A percentile compares a stretch with the other conserved stretches of the same genome.
Conservation (phyloP, 805 yeast species). For the Saccharomycopsis fodiens region DNA sequence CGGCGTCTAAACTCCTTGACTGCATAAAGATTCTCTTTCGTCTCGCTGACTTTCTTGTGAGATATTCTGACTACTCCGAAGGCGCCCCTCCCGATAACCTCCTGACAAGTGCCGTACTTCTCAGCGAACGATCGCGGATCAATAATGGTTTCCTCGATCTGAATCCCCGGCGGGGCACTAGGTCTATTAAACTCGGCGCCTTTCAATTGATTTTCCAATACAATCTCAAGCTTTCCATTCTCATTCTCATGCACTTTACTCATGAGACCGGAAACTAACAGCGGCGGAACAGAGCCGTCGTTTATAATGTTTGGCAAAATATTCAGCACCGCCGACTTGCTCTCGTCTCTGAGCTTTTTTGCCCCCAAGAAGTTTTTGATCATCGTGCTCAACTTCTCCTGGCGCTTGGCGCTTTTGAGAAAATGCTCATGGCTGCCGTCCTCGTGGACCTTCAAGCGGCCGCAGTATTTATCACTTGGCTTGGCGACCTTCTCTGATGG, state of each 20-base stretch:
- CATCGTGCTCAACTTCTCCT: slow-evolving; percentile 69
- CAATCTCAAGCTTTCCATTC: slow-evolving; percentile 35
- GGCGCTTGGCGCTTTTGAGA: slow-evolving; percentile 66
- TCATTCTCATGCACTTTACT: slow-evolving; percentile 38
- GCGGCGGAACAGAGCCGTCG: slow-evolving; percentile 45
- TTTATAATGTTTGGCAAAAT: slow-evolving; percentile 33
- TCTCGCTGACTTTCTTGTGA: slow-evolving; percentile 48
- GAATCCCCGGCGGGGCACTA: background rate
- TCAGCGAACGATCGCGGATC: slow-evolving; percentile 62
- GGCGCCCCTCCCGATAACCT: slow-evolving; percentile 87
- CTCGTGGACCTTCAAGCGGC: slow-evolving; percentile 47
- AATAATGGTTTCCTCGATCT: slow-evolving; percentile 17
- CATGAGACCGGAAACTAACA: slow-evolving; percentile 60
- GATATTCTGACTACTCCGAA: slow-evolving; percentile 90
- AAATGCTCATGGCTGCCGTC: slow-evolving; percentile 79
- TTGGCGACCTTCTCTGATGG: too few species aligned
- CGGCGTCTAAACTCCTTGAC: slow-evolving; percentile 77
- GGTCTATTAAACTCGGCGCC: background rate
- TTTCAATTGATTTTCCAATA: slow-evolving; percentile 15
- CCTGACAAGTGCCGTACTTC: slow-evolving; percentile 92
- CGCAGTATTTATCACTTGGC: slow-evolving; percentile 10
- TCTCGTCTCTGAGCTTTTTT: slow-evolving; percentile 60
- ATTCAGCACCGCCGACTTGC: slow-evolving; percentile 68
- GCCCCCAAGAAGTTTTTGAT: slow-evolving; percentile 71
- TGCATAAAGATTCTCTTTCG: slow-evolving; percentile 56